phyloP scores from a whole-genome alignment of 306 rosid genomes.

The Cyclanthera cordifolia region DNA sequence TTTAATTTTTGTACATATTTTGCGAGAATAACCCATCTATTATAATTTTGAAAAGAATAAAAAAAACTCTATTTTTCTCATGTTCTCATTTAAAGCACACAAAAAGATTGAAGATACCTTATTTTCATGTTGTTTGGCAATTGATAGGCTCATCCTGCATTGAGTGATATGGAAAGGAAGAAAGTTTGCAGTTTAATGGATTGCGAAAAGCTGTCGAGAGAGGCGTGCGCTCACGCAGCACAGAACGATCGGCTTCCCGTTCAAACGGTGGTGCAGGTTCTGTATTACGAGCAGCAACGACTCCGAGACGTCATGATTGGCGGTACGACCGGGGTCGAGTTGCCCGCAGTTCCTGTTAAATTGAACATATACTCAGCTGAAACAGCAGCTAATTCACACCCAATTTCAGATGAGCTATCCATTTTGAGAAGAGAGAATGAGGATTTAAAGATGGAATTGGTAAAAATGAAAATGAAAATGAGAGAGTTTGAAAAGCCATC shows the following conservation, averaged over 20 bases:
- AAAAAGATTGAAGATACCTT: not conserved
- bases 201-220: slow-evolving; percentile 79
- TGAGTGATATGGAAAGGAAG: slow-evolving; percentile 88
- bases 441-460: slow-evolving; percentile 59
- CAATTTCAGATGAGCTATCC: slow-evolving; percentile 48
- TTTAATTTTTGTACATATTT: too few relatives aligned
- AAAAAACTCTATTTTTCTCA: not conserved
- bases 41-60: too few relatives aligned
- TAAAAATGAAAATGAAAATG: slow-evolving; percentile 62
- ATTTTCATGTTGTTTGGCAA: not conserved
- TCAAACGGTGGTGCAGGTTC: slow-evolving; percentile 92
- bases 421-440: slow-evolving; percentile 54
- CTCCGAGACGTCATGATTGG: slow-evolving; percentile 71
- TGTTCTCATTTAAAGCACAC: too few relatives aligned
- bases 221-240: slow-evolving; percentile 94
- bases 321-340: slow-evolving; percentile 19
- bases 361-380: slow-evolving; percentile 36
- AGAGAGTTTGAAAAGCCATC: slow-evolving; percentile 52
- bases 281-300: slow-evolving; percentile 80
- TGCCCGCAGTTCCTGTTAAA: slow-evolving; percentile 39
- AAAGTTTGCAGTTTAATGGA: slow-evolving; percentile 89
- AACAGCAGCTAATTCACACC: slow-evolving; percentile 19
- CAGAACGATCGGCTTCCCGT: slow-evolving; percentile 91
- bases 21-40: too few relatives aligned
- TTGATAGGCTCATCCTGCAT: slow-evolving; percentile 72